Evolutionary conservation across 148 eudicot species (phyloP).

Genomic region (Selenicereus undatus): DNA sequence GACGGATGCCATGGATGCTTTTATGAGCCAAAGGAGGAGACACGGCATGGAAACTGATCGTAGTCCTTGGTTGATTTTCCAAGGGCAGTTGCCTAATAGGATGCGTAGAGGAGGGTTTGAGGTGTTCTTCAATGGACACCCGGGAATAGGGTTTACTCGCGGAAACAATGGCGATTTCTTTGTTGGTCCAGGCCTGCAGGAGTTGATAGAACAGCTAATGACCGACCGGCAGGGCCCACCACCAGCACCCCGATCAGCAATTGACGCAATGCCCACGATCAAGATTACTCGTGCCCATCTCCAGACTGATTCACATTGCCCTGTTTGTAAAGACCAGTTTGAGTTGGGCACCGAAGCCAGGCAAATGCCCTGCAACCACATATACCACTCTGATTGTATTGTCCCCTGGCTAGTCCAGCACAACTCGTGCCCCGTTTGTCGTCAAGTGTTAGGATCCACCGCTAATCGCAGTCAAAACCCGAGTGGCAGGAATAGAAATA

Average conservation of each 20-base stretch:
- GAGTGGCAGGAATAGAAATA: slow-evolving; percentile 29
- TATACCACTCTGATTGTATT: slow-evolving; percentile 86
- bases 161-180: slow-evolving; percentile 59
- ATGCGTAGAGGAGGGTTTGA: slow-evolving; percentile 55
- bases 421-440: slow-evolving; percentile 96
- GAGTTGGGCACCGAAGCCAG: slow-evolving; percentile 77
- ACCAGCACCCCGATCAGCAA: slow-evolving; percentile 80
- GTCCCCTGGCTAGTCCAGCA: slow-evolving; percentile 94
- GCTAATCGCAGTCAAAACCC: slow-evolving; percentile 30
- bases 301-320: slow-evolving; percentile 73
- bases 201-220: slow-evolving; percentile 67
- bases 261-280: slow-evolving; percentile 85
- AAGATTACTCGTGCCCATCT: slow-evolving; percentile 70
- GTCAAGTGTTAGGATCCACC: slow-evolving; percentile 63
- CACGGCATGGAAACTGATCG: slow-evolving; percentile 45
- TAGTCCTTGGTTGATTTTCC: slow-evolving; percentile 62
- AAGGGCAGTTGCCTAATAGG: slow-evolving; percentile 56
- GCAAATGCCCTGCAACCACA: slow-evolving; percentile 84
- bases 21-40: slow-evolving; percentile 59
- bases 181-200: slow-evolving; percentile 69
- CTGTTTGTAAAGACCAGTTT: slow-evolving; percentile 84
- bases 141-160: slow-evolving; percentile 54
- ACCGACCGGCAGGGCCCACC: slow-evolving; percentile 80
- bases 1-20: slow-evolving; percentile 57
- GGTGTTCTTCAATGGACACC: slow-evolving; percentile 53